Conservation (phyloP, 495 filamentous ascomycete species). For the Aspergillus heteromorphus region DNA sequence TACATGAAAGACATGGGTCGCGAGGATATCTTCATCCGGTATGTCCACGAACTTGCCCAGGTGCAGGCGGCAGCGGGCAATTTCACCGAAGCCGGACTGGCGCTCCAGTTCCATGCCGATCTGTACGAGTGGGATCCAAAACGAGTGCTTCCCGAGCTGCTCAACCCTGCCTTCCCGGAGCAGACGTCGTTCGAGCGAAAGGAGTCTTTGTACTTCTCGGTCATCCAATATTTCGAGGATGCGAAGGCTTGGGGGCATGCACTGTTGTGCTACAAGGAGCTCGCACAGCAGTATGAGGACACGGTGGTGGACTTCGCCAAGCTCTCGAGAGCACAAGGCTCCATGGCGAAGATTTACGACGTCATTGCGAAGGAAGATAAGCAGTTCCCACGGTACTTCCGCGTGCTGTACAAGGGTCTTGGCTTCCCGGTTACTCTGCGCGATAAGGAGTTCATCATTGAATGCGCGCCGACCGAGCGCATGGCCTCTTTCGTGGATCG, state of each 20-base stretch:
- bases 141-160: conserved; percentile 58
- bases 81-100: conserved; percentile 84
- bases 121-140: conserved; percentile 86
- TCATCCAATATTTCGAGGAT: conserved; percentile 92
- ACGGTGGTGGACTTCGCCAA: conserved; percentile 89
- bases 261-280: conserved; percentile 84
- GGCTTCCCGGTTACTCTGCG: conserved; percentile 77
- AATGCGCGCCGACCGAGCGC: conserved; percentile 71
- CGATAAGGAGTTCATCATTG: conserved; percentile 91
- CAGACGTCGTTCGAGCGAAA: conserved; percentile 91
- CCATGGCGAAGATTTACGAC: conserved; percentile 92
- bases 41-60: conserved; percentile 87
- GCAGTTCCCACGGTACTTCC: conserved; percentile 80
- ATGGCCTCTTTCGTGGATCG: conserved; percentile 81
- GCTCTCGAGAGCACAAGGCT: conserved; percentile 78
- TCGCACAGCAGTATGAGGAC: conserved; percentile 81
- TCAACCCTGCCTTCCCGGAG: conserved; percentile 70
- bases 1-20: conserved; percentile 96
- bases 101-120: conserved; percentile 85
- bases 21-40: conserved; percentile 93
- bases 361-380: conserved; percentile 74
- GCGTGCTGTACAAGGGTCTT: conserved; percentile 83
- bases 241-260: conserved; percentile 89
- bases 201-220: conserved; percentile 84
- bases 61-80: conserved; percentile 72